phyloP scores from a whole-genome alignment of 2,329 filamentous ascomycete genomes.

The Talaromyces atroroseus region DNA sequence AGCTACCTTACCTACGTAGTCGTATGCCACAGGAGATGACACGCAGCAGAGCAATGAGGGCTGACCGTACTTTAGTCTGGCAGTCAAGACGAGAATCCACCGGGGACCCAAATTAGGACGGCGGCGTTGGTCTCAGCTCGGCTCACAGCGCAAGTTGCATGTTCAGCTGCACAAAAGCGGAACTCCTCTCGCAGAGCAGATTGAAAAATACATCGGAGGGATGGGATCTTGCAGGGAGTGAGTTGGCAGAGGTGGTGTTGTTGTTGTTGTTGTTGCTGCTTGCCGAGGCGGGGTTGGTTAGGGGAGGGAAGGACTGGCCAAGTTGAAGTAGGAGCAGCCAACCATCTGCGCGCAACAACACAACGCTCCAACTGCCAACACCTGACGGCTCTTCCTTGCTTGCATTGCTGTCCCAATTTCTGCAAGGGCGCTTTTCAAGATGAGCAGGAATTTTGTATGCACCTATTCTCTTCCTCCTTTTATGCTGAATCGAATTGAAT shows the following conservation, averaged over 20 bases:
- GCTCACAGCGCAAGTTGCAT: constrained; percentile 17
- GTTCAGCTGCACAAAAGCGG: constrained; percentile 17
- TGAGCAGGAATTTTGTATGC: constrained; percentile 24
- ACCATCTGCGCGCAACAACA: background rate
- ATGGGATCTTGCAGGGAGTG: constrained; percentile 13
- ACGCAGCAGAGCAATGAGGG: background rate
- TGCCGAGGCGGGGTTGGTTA: constrained; percentile 7
- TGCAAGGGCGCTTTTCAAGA: constrained; percentile 7
- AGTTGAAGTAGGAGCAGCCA: background rate
- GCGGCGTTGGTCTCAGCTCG: constrained; percentile 10
- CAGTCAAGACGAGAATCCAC: constrained; percentile 17
- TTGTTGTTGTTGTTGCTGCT: background rate
- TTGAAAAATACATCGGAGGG: background rate
- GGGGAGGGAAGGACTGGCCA: too few relatives aligned
- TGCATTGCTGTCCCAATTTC: background rate
- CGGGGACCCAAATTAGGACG: constrained; percentile 4
- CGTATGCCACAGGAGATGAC: background rate
- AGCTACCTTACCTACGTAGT: constrained; percentile 2
- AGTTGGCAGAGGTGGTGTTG: constrained; percentile 16
- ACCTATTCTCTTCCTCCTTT: background rate
- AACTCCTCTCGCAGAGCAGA: constrained; percentile 4
- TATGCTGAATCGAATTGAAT: background rate
- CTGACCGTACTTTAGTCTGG: too few relatives aligned
- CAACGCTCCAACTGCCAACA: background rate
- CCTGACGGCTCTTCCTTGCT: background rate